Percentiles rank a stretch among this genome's conserved stretches.
Evolutionary conservation across 208 protist genomes (phyloP).

Genomic region (Trypanosoma cruzi): DNA sequence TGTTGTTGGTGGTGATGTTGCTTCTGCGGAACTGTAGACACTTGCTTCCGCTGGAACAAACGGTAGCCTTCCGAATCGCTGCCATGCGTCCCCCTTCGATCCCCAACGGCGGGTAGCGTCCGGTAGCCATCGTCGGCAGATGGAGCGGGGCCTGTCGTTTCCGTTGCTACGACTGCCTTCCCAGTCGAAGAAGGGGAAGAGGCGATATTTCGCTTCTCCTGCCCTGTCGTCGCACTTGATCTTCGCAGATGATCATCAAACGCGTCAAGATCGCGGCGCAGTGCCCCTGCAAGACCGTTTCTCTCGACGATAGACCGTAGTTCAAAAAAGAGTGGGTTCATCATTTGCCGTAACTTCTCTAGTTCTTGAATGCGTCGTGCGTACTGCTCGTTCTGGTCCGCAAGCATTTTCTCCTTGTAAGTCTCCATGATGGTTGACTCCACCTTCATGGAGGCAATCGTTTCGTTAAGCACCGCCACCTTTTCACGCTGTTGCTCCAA

Average conservation of each 20-base stretch:
- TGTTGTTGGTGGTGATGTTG: neutral
- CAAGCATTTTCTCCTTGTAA: conserved; percentile 67
- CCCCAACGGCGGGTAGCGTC: conserved; percentile 18
- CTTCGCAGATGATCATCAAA: conserved; percentile 50
- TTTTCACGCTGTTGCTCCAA: conserved; percentile 50
- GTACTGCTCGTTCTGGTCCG: conserved; percentile 82
- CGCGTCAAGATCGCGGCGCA: conserved; percentile 52
- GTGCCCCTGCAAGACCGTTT: conserved; percentile 40
- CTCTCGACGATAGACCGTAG: conserved; percentile 66
- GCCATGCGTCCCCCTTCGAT: neutral
- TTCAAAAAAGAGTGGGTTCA: conserved; percentile 67
- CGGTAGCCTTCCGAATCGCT: neutral
- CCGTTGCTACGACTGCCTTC: conserved; percentile 7
- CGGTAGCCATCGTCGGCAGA: neutral
- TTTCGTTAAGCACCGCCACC: conserved; percentile 58
- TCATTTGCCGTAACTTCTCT: conserved; percentile 56
- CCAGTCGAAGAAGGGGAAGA: neutral
- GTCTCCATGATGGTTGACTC: conserved; percentile 76
- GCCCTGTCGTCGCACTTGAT: neutral
- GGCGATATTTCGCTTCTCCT: neutral
- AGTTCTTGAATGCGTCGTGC: conserved; percentile 53
- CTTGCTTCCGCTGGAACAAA: conserved; percentile 19
- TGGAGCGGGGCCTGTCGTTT: neutral
- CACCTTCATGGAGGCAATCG: conserved; percentile 63
- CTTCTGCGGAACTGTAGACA: neutral